Percentiles rank a stretch among this genome's conserved stretches.
Evolutionary conservation across 441 rosid genomes (phyloP).

Genomic region (Pelargonium myrrhifolium): DNA sequence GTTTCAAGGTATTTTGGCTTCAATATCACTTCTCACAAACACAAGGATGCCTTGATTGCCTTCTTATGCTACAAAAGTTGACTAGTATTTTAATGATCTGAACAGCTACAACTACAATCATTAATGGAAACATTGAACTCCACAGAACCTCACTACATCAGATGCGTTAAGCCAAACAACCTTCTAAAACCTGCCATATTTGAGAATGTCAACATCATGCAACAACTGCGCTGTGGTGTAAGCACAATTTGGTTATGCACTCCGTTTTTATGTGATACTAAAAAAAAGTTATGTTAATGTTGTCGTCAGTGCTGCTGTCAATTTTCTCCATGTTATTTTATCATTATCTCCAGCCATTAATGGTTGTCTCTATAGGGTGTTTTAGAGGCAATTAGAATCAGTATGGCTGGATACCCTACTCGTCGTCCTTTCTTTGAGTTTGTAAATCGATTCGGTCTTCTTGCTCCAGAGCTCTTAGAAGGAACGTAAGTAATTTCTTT

Average conservation of each 20-base stretch:
- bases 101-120: conserved; percentile 80
- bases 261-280: not conserved
- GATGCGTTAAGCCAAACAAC: conserved; percentile 99
- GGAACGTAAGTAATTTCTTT: conserved; percentile 62
- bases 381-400: conserved; percentile 95
- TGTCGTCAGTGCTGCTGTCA: not conserved
- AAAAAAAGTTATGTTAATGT: not conserved
- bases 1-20: conserved; percentile 69
- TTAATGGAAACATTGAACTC: conserved; percentile 93
- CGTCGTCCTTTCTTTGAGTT: conserved; percentile 91
- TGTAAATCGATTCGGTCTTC: conserved; percentile 81
- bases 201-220: conserved; percentile 95
- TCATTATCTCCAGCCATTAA: conserved; percentile 9
- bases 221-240: conserved; percentile 94
- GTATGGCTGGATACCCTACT: conserved; percentile 98
- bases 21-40: too few species aligned
- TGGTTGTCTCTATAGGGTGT: conserved; percentile 65
- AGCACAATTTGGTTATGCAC: too few species aligned
- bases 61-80: conserved; percentile 12
- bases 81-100: conserved; percentile 20
- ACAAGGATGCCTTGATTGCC: too few species aligned
- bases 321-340: not conserved
- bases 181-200: conserved; percentile 84
- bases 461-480: conserved; percentile 57
- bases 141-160: conserved; percentile 91